Evolutionary conservation across 768 basidiomycete genomes (phyloP), one percentile per base, ranked within the genome.

Genomic region (Lentinula boryana): DNA sequence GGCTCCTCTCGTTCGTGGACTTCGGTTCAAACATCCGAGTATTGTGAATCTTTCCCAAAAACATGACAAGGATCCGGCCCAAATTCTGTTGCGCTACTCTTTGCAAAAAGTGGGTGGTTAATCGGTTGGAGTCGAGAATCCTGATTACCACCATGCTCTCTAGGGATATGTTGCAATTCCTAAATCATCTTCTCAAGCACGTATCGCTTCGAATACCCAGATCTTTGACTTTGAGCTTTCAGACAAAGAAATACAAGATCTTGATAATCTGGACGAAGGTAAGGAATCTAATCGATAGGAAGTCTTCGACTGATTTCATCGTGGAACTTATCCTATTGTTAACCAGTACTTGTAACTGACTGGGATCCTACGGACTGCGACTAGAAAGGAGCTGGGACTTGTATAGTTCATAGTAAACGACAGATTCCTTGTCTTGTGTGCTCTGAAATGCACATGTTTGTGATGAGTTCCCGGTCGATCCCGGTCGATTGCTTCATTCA

Each of bases 71-170:
- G 68, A 75, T 50, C 74, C 80, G n/a, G 78, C 85, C 66, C 81
- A 83, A 65, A 74, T 92, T 52, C 74, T 90, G 41, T 74, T 91
- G 32, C 78, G 89, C n/a, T 91, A 85, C 70, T 86, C 84, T 10
- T 71, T 94, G n/a, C 89, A 94, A 70, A 87, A 89, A 77, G 90
- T 85, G 63, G 27, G 40, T 16, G 8, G 1, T 35, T 36, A 12
- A 69, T 40, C 40, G 6, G 15, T 16, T 41, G 5, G n/a, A 33
- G 32, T 27, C 31, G 31, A 4, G 13, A 33, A 15, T 48, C 27
- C 10, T 44, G 21, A 43, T 21, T n/a, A 10, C n/a, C 12, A 23
- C 38, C 21, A 5, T 58, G 5, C 9, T 54, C 18, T 44, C 7
- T 31, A 84, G 80, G 78, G 84, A 31, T 89, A 77, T 65, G 74